phyloP scores from a whole-genome alignment of 768 basidiomycete genomes.

The Clavaria fumosa region DNA sequence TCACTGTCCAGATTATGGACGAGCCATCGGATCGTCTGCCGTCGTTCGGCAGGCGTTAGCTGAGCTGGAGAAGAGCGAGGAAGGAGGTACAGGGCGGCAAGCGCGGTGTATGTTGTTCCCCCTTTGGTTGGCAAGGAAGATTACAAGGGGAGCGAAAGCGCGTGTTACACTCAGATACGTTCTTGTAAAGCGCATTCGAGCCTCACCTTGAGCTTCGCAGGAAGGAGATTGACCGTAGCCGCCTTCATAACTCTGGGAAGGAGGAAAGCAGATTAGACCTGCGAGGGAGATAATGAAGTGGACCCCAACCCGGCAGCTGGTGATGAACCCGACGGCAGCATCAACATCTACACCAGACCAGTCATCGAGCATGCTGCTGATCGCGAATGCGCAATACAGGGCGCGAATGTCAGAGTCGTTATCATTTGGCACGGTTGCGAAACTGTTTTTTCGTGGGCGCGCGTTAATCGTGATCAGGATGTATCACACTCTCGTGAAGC shows the following conservation, averaged over 20 bases:
- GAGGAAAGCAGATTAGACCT: neutral
- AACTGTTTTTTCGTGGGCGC: conserved; percentile 26
- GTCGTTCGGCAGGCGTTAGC: conserved; percentile 27
- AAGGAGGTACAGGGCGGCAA: conserved; percentile 56
- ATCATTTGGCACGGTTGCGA: conserved; percentile 50
- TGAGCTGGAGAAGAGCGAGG: conserved; percentile 15
- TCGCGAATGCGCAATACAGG: conserved; percentile 75
- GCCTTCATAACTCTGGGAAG: conserved; percentile 71
- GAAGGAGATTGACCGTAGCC: conserved; percentile 76
- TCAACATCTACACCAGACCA: conserved; percentile 60
- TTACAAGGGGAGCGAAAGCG: neutral
- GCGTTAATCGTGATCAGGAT: neutral
- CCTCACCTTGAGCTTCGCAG: conserved; percentile 72
- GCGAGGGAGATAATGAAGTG: conserved; percentile 6
- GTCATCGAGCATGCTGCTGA: conserved; percentile 64
- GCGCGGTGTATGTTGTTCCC: conserved; percentile 85
- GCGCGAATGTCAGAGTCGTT: conserved; percentile 73
- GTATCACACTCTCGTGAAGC: neutral
- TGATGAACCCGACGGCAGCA: conserved; percentile 47
- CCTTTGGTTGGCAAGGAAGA: conserved; percentile 29
- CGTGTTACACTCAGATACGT: no score
- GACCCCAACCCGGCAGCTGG: conserved; percentile 49
- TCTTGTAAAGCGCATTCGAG: no score
- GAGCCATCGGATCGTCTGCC: conserved; percentile 61
- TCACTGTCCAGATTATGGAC: conserved; percentile 51